Evolutionary conservation across 768 basidiomycete species (phyloP).

Genomic region (Boletus sp.): DNA sequence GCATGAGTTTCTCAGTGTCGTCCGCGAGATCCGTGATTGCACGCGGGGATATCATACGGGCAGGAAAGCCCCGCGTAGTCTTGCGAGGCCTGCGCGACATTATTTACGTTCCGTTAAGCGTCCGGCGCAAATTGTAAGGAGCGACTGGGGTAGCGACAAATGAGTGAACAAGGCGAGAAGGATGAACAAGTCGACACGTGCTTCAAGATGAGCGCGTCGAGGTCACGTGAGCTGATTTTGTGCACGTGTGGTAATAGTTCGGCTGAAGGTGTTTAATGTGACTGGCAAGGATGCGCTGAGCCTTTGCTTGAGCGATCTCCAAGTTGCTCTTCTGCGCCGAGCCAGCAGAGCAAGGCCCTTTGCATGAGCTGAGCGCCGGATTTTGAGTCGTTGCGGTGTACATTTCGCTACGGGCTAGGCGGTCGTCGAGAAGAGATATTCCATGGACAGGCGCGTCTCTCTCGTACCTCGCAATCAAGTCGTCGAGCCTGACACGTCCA

Average conservation of each 20-base stretch:
- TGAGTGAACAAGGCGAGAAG: neutral
- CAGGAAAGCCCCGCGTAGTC: neutral
- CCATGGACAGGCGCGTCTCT: conserved; percentile 44
- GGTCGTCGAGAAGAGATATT: neutral
- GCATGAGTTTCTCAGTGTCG: conserved; percentile 25
- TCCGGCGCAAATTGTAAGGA: conserved; percentile 28
- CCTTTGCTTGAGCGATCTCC: neutral
- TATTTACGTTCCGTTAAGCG: conserved; percentile 15
- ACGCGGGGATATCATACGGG: conserved; percentile 12
- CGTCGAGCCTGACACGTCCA: conserved; percentile 11
- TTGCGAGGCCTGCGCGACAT: conserved; percentile 22
- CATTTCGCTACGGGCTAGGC: neutral
- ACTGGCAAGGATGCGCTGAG: no score
- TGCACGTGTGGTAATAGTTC: conserved; percentile 9
- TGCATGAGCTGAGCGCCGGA: conserved; percentile 7
- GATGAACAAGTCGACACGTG: conserved; percentile 23
- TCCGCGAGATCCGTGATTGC: conserved; percentile 6
- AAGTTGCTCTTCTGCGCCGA: neutral
- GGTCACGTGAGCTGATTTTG: conserved; percentile 33
- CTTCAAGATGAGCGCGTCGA: conserved; percentile 19
- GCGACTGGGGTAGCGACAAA: conserved; percentile 16
- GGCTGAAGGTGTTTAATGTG: no score
- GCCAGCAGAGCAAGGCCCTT: neutral
- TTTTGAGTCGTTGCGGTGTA: conserved; percentile 3
- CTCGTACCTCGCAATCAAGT: conserved; percentile 9